These are phyloP conservation scores for Oxalis stricta DNA, from an alignment of 441 rosid genomes.

Conservation along the genomic window DNA sequence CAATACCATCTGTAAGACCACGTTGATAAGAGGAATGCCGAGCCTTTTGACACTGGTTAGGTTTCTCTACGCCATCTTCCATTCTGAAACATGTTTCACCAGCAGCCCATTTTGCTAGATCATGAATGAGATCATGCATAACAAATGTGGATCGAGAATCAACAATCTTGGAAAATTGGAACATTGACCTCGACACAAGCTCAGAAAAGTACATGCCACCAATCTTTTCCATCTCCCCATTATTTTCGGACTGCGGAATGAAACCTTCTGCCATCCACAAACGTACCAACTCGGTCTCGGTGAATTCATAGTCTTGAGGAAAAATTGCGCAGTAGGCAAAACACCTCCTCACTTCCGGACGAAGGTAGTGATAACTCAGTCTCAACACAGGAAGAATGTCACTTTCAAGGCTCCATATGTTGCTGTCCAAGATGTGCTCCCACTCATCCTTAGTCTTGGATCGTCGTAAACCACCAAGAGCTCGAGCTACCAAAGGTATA, in stretches of 20 bases:
- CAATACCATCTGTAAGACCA: background rate
- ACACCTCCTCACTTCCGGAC: conserved; percentile 6
- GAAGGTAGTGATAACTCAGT: conserved; percentile 11
- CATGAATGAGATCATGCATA: conserved; percentile 15
- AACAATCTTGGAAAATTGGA: background rate
- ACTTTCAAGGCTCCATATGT: conserved; percentile 4
- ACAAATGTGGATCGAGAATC: background rate
- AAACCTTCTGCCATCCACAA: conserved; percentile 20
- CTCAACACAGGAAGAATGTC: conserved; percentile 1
- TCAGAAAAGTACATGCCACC: conserved; percentile 1
- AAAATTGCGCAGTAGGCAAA: conserved; percentile 15
- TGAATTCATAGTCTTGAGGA: conserved; percentile 9
- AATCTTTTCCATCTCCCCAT: background rate
- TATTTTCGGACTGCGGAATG: background rate
- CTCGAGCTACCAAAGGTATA: conserved; percentile 12
- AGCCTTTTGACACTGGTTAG: background rate
- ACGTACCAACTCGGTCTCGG: conserved; percentile 2
- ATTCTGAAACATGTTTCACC: background rate
- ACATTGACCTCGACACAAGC: conserved; percentile 9
- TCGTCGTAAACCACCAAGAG: conserved; percentile 9
- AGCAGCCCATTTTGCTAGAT: conserved; percentile 4
- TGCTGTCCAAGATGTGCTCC: background rate
- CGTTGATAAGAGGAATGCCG: conserved; percentile 6
- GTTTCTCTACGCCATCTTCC: background rate
- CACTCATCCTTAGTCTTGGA: background rate